Conservation (phyloP, 306 rosid species). For the Psophocarpus tetragonolobus region DNA sequence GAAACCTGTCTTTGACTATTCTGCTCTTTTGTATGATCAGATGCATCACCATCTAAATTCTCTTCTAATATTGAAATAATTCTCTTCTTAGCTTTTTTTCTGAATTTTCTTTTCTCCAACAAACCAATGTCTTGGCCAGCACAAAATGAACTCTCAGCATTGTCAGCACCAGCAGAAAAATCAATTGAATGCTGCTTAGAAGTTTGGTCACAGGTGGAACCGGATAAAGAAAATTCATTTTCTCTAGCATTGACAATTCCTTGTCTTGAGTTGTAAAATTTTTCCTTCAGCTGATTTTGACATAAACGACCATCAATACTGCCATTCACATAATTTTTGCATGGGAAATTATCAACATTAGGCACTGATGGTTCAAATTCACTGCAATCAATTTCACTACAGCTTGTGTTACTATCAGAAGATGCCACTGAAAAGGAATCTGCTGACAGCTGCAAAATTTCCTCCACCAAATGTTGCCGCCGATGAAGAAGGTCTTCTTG, state of each 20-base stretch:
- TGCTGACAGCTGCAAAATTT: constrained; percentile 85
- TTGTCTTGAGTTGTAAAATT: constrained; percentile 41
- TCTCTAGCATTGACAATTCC: constrained; percentile 42
- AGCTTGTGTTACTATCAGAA: constrained; percentile 91
- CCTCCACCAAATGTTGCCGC: constrained; percentile 89
- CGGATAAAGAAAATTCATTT: constrained; percentile 47
- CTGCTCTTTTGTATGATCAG: constrained; percentile 39
- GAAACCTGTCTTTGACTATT: constrained; percentile 34
- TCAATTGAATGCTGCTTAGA: constrained; percentile 37
- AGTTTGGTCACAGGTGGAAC: constrained; percentile 41
- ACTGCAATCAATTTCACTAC: constrained; percentile 63
- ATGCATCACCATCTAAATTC: constrained; percentile 43
- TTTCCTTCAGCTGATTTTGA: constrained; percentile 38
- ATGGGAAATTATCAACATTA: constrained; percentile 38
- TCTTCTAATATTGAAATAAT: constrained; percentile 52
- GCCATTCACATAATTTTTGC: constrained; percentile 39
- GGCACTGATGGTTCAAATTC: constrained; percentile 51
- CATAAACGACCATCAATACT: constrained; percentile 41
- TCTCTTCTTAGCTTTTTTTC: constrained; percentile 67
- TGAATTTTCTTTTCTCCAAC: constrained; percentile 53
- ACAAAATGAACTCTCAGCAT: constrained; percentile 29
- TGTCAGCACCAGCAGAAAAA: constrained; percentile 43
- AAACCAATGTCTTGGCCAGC: constrained; percentile 45
- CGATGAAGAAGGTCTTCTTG: constrained; percentile 90
- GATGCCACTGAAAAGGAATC: constrained; percentile 88